Percentiles rank a stretch among this genome's conserved stretches.
Evolutionary conservation across 768 basidiomycete genomes (phyloP).

Genomic region (Xerocomellus intermedius): DNA sequence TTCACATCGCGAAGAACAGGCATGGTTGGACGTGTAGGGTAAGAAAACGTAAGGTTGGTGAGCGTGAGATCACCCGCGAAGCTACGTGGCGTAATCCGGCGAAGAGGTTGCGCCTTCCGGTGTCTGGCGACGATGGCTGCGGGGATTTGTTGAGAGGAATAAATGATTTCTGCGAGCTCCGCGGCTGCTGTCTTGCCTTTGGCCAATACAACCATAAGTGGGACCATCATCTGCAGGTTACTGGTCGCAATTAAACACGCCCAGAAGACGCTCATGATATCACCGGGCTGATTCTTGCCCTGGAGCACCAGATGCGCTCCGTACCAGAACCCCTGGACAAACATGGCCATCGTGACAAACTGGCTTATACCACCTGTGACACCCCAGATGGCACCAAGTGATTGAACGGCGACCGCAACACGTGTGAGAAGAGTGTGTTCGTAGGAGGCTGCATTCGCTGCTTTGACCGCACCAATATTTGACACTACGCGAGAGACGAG

Average conservation of each 20-base stretch:
- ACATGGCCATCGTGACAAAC: conserved; percentile 87
- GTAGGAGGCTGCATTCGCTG: conserved; percentile 72
- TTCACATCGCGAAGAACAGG: conserved; percentile 57
- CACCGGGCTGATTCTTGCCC: conserved; percentile 64
- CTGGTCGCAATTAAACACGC: conserved; percentile 88
- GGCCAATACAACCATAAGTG: conserved; percentile 65
- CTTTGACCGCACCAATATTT: conserved; percentile 88
- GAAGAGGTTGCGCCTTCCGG: conserved; percentile 36
- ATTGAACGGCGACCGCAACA: conserved; percentile 47
- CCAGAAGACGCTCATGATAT: conserved; percentile 98
- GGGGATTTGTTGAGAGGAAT: conserved; percentile 36
- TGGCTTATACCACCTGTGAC: conserved; percentile 64
- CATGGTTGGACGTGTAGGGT: conserved; percentile 66
- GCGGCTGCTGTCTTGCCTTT: conserved; percentile 56
- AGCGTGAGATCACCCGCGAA: conserved; percentile 74
- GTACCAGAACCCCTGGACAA: conserved; percentile 97
- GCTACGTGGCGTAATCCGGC: conserved; percentile 60
- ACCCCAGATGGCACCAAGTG: conserved; percentile 74
- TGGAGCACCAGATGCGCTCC: conserved; percentile 86
- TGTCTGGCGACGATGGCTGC: conserved; percentile 20
- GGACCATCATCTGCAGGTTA: conserved; percentile 85
- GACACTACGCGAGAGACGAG: conserved; percentile 73
- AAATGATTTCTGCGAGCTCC: conserved; percentile 24
- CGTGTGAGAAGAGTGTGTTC: conserved; percentile 51
- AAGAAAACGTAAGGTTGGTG: conserved; percentile 61